A percentile compares a stretch with the other conserved stretches of the same genome.
Evolutionary conservation across 345 rosid genomes (phyloP).

Genomic region (Ailanthus altissimus): DNA sequence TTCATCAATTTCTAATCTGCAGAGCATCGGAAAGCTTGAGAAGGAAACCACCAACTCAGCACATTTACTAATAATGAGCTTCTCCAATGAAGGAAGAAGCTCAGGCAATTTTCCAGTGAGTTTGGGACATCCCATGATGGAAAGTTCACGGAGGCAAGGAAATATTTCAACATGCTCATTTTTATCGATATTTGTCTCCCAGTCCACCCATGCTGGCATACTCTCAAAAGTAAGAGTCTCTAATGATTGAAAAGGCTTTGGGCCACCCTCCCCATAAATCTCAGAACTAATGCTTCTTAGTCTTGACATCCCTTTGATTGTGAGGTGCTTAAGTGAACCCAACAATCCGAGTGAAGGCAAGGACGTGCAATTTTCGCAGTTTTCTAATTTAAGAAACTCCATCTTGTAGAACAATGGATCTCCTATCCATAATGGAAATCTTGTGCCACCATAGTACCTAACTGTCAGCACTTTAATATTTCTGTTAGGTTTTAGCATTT

Average conservation of each 20-base stretch:
- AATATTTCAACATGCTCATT: background rate
- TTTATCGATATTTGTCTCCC: too few relatives aligned
- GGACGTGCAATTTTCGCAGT: background rate
- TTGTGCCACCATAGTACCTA: background rate
- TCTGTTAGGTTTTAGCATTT: background rate
- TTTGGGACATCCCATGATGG: background rate
- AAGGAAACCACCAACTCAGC: background rate
- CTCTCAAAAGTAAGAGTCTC: background rate
- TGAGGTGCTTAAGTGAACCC: background rate
- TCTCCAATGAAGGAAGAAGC: background rate
- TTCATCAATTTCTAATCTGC: background rate
- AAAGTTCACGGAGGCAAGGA: background rate
- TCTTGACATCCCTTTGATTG: background rate
- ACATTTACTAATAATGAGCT: background rate
- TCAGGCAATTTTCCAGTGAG: background rate
- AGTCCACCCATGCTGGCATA: background rate
- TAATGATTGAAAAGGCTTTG: background rate
- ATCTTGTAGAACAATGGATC: background rate
- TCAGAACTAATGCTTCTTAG: background rate
- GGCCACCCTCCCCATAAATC: background rate
- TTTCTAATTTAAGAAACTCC: background rate
- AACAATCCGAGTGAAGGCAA: background rate
- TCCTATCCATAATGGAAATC: too few relatives aligned
- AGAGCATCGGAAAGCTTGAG: background rate
- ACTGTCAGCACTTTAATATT: background rate